Base-by-base conservation (phyloP, 306 rosid species). In the Cicer chorassanicum region DNA sequence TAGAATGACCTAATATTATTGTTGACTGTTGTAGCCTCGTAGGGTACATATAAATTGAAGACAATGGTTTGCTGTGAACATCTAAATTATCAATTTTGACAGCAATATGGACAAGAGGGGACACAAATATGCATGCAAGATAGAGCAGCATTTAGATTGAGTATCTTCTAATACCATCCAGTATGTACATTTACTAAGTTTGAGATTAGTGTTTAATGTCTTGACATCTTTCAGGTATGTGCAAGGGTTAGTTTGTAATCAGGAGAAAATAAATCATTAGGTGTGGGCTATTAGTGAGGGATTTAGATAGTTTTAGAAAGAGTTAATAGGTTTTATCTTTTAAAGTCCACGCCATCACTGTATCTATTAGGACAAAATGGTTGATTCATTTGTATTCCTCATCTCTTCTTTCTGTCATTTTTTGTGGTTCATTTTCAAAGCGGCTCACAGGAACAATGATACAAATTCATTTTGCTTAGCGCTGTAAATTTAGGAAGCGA, bases 11-110 rank as follows among this genome's bases (percentile, higher is more conserved):
- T 69, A 7, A 75, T 63, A 16, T 40, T 68, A 19, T 46, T 29
- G 44, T 65, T 19, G 21, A 34, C 54, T 74, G 54, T 42, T 84
- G 66, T 36, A 29, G 36, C 36, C 36, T 29, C 36, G 36, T 29
- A 84, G 76, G 87, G 70, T 78, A 57, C 61, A 74, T 50, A 43
- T 38, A 64, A 70, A 29, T 68, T 9, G 77, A 68, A 67, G 80
- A 51, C 56, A 36, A 7, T 46, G 70, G 56, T 62, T 56, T 68
- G 74, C 76, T 68, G 50, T 12, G 72, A 56, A 53, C 56, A 53
- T 80, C 54, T 10, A 67, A 49, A 29, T 39, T 5, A 36, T 62
- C 56, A 64, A 68, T 16, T 50, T 51, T 62, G 65, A 72, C 80
- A 7, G 74, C 62, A 62, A 56, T n/a, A 13, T 46, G 62, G 68